Evolutionary conservation across 331 rosid species (phyloP).

Genomic region (Quercus lobata): DNA sequence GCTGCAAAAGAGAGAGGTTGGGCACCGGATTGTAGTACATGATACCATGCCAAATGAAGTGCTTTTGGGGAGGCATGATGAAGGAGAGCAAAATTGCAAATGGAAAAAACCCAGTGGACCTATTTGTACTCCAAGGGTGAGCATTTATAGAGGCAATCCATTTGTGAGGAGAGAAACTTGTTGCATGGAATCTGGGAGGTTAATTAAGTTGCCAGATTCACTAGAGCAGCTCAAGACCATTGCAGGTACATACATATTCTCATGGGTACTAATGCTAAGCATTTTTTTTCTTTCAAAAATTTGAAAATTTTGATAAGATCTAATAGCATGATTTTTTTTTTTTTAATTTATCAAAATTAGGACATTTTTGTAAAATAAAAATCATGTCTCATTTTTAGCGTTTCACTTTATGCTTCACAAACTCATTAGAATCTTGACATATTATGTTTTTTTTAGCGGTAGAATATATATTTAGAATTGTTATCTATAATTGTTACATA

Average conservation of each 20-base stretch:
- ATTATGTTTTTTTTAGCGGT: no score
- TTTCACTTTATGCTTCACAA: no score
- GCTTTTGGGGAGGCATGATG: conserved; percentile 17
- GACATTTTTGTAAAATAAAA: no score
- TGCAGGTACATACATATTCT: conserved; percentile 56
- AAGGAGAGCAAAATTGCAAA: conserved; percentile 26
- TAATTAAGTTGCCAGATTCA: conserved; percentile 71
- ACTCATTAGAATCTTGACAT: no score
- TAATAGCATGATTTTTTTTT: no score
- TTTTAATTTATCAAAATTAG: no score
- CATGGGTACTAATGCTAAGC: neutral
- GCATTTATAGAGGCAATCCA: conserved; percentile 81
- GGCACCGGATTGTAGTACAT: conserved; percentile 48
- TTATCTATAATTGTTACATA: no score
- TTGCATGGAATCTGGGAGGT: conserved; percentile 59
- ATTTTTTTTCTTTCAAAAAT: no score
- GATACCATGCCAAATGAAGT: conserved; percentile 32
- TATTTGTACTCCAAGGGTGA: conserved; percentile 44
- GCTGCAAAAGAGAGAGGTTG: conserved; percentile 46
- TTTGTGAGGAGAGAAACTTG: conserved; percentile 38
- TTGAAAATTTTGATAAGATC: no score
- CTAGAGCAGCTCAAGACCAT: conserved; percentile 62
- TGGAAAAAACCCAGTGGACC: conserved; percentile 29
- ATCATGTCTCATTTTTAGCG: no score
- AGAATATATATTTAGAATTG: no score